Evolutionary conservation across 805 yeast species (phyloP).

Genomic region (Candida dendrica): DNA sequence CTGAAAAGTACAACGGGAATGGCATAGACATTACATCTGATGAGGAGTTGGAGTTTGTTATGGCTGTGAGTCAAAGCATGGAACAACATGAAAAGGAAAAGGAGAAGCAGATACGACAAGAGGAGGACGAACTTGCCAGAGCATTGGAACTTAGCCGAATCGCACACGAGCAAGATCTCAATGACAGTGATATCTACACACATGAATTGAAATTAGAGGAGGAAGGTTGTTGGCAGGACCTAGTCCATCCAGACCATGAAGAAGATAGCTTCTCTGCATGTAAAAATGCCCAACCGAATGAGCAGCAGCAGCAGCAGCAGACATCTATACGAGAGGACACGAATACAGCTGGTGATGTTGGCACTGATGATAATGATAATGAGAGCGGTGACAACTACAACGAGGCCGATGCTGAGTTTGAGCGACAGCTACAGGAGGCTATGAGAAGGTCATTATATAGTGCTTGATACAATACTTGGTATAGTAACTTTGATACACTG

Average conservation of each 20-base stretch:
- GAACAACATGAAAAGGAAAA: slow-evolving; percentile 5
- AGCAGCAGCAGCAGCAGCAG: too few species aligned
- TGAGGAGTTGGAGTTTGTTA: slow-evolving; percentile 20
- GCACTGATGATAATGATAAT: too few species aligned
- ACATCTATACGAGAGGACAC: too few species aligned
- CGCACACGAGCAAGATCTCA: neutral
- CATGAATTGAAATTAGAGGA: neutral
- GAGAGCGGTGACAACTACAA: neutral
- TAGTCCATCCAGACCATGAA: too few species aligned
- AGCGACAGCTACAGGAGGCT: slow-evolving; percentile 16
- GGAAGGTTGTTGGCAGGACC: too few species aligned
- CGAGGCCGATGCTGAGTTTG: slow-evolving; percentile 5
- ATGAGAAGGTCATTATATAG: slow-evolving; percentile 14
- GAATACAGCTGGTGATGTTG: too few species aligned
- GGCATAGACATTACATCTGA: slow-evolving; percentile 6
- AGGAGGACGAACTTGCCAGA: slow-evolving; percentile 6
- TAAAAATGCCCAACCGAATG: too few species aligned
- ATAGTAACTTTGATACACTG: too few species aligned
- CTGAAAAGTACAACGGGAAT: slow-evolving; percentile 17
- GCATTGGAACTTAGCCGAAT: slow-evolving; percentile 4
- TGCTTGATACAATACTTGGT: too few species aligned
- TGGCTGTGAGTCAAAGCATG: slow-evolving; percentile 13
- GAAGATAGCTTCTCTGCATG: too few species aligned
- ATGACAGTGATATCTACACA: too few species aligned
- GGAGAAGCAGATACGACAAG: slow-evolving; percentile 1